Evolutionary conservation across 208 protist genomes (phyloP), one percentile per base, ranked within the genome.

Genomic region (Blastocrithidia nonstop): DNA sequence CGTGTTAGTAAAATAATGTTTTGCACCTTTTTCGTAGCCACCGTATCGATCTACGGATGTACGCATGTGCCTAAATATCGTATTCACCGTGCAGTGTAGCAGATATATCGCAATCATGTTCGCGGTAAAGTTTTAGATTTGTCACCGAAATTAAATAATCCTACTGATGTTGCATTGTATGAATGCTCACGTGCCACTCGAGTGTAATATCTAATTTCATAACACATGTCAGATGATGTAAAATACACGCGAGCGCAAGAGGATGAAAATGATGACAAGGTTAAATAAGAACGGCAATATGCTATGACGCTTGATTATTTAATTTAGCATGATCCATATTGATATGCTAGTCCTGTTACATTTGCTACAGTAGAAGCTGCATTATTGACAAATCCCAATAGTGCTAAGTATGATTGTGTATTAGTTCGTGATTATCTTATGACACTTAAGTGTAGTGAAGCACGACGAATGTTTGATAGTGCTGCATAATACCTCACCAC

Each of bases 231-330:
- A 15, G 45, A 79, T 5, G 75, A 86, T 54, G 80, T n/a, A n/a
- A n/a, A n/a, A 89, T 46, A 71, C 71, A 17, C 44, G 51, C 36
- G 85, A 86, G 54, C 48, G 62, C 23, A 58, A 66, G 16, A 64
- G 79, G 41, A 64, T 64, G 45, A 51, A 61, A 6, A 57, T 85
- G 1, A 40, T 64, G 1, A 66, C 79, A 31, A 56, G 41, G 3
- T 58, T 71, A 22, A 53, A 86, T 42, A 65, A 46, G 62, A 73
- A 45, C 61, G 75, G 9, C 61, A 76, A 11, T 66, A 66, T 16
- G 61, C 75, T 19, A 85, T 89, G 80, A 89, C 80, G 28, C 58
- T 89, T 21, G 75, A 85, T 26, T 86, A 79, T 55, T 86, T 86
- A 76, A 46, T 74, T 4, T 62, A 65, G 20, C 82, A 89, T 53